Percentiles rank a stretch among this genome's conserved stretches.
phyloP scores from a whole-genome alignment of 768 basidiomycete genomes.

The Tricholomella constricta region DNA sequence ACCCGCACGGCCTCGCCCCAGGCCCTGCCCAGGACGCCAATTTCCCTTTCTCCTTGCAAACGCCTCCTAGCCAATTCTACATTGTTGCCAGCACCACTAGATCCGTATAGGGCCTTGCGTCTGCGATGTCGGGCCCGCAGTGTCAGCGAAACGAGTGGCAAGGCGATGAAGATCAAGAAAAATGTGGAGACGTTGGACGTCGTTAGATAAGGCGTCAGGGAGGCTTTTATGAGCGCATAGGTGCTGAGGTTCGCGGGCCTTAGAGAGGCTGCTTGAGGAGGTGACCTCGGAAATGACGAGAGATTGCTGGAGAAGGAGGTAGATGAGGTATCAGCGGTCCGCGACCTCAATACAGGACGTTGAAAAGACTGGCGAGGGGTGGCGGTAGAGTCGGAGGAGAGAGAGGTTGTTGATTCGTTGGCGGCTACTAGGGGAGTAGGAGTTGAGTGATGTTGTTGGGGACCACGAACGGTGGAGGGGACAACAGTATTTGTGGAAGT shows the following conservation, averaged over 20 bases:
- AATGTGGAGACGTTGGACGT: constrained; percentile 51
- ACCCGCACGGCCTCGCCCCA: constrained; percentile 56
- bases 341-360: constrained; percentile 18
- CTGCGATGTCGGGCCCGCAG: constrained; percentile 52
- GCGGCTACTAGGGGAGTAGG: constrained; percentile 28
- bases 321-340: constrained; percentile 24
- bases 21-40: constrained; percentile 36
- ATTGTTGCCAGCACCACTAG: constrained; percentile 34
- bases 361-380: constrained; percentile 28
- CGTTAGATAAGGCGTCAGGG: constrained; percentile 50
- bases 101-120: constrained; percentile 26
- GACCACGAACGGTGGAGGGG: constrained; percentile 40
- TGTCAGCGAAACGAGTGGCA: constrained; percentile 48
- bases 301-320: constrained; percentile 15
- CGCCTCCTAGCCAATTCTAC: constrained; percentile 61
- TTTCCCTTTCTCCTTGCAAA: constrained; percentile 45
- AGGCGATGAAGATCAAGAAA: constrained; percentile 45
- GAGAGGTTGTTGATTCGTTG: constrained; percentile 37
- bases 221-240: constrained; percentile 49
- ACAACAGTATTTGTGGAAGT: constrained; percentile 74
- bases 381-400: constrained; percentile 41
- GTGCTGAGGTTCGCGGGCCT: constrained; percentile 28
- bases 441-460: constrained; percentile 24
- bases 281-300: constrained; percentile 17
- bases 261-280: constrained; percentile 17